Percentiles rank a stretch among this genome's conserved stretches.
These are phyloP conservation scores for Scheffersomyces stipitis DNA, from an alignment of 805 yeast species.

Conservation along the genomic window DNA sequence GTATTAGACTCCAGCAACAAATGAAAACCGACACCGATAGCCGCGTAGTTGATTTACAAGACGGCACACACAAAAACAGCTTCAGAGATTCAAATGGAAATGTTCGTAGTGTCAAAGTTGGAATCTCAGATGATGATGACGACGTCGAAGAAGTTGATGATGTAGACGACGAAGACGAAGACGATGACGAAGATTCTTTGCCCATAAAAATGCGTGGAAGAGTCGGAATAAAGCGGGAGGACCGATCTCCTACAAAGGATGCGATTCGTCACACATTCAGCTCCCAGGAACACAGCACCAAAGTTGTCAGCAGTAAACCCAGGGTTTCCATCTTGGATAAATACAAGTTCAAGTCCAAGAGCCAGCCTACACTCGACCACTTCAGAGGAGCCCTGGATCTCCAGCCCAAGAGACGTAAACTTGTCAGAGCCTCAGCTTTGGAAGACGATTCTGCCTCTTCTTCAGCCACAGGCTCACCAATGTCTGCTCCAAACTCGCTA, in stretches of 20 bases:
- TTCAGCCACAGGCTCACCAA: constrained; percentile 1
- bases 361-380: constrained; percentile 32
- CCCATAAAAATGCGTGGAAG: constrained; percentile 36
- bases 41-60: too few relatives aligned
- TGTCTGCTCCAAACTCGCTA: not conserved
- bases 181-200: constrained; percentile 36
- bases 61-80: too few relatives aligned
- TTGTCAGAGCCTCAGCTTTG: constrained; percentile 33
- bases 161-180: constrained; percentile 2
- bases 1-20: constrained; percentile 4
- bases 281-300: too few relatives aligned
- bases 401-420: constrained; percentile 30
- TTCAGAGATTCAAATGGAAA: not conserved
- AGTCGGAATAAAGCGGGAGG: constrained; percentile 27
- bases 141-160: constrained; percentile 3
- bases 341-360: constrained; percentile 32
- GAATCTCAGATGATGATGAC: not conserved
- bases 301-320: constrained; percentile 39
- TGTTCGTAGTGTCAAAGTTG: not conserved
- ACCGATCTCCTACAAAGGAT: constrained; percentile 18
- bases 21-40: not conserved
- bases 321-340: constrained; percentile 44
- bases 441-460: constrained; percentile 10
- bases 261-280: not conserved
- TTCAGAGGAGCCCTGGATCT: constrained; percentile 21